These are phyloP conservation scores for Desmodesmus armatus DNA, from an alignment of 139 green algal species.

Conservation along the genomic window DNA sequence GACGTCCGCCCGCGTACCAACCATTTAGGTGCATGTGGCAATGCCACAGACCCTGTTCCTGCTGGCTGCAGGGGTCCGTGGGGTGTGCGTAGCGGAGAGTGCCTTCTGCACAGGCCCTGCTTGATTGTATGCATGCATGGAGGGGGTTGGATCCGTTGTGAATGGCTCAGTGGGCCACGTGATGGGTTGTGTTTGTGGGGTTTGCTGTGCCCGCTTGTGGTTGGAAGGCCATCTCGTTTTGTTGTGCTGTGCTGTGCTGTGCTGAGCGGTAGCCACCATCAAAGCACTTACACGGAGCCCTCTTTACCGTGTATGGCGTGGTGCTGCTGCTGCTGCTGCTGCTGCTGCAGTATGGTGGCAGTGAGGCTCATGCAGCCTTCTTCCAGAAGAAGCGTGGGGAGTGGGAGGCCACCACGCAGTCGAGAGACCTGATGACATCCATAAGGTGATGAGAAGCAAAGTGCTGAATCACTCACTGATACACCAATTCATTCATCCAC, in stretches of 20 bases:
- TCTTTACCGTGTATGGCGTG: not conserved
- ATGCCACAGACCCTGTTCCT: too few relatives aligned
- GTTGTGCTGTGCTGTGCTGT: not conserved
- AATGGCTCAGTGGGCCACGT: too few relatives aligned
- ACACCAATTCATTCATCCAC: not conserved
- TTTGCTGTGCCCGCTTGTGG: too few relatives aligned
- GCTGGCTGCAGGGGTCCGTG: too few relatives aligned
- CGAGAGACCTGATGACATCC: conserved; percentile 60
- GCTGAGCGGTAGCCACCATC: not conserved
- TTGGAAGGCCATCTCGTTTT: not conserved
- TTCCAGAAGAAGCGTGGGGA: conserved; percentile 84
- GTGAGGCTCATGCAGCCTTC: conserved; percentile 91
- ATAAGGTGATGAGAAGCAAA: conserved; percentile 44
- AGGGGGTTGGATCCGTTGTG: too few relatives aligned
- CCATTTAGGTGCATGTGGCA: too few relatives aligned
- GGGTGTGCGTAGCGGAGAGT: too few relatives aligned
- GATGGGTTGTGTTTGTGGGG: too few relatives aligned
- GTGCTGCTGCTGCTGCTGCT: conserved; percentile 7
- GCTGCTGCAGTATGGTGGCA: conserved; percentile 90
- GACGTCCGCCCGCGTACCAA: too few relatives aligned
- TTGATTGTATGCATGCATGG: too few relatives aligned
- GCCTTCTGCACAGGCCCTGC: too few relatives aligned
- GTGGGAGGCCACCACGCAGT: conserved; percentile 76
- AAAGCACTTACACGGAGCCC: not conserved
- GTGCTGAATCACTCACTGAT: not conserved